These are phyloP conservation scores for Backusella mclennaniae DNA, from an alignment of 192 early-diverging fungal genomes.

Conservation along the genomic window DNA sequence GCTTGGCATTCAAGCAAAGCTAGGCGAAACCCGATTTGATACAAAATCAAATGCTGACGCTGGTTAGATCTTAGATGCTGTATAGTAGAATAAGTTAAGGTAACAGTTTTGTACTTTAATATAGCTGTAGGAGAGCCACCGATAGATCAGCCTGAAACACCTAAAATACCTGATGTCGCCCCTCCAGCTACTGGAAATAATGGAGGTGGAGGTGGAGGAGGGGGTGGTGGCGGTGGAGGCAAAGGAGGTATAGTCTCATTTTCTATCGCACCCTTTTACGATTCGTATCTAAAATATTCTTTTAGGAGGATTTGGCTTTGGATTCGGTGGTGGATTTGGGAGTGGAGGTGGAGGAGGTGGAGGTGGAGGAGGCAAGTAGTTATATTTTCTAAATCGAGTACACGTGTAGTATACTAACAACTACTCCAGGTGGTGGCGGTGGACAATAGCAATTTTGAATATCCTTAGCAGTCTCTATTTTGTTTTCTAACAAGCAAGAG, in stretches of 20 bases:
- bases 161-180: background rate
- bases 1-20: background rate
- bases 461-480: background rate
- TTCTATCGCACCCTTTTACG: background rate
- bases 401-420: background rate
- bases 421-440: background rate
- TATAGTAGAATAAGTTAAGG: background rate
- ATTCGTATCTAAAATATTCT: background rate
- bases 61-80: background rate
- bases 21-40: background rate
- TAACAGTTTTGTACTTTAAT: background rate
- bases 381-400: background rate
- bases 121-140: background rate
- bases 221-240: background rate
- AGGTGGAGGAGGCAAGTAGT: background rate
- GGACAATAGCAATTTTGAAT: background rate
- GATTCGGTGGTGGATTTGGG: background rate
- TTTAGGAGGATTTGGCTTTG: background rate
- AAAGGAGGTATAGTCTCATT: background rate
- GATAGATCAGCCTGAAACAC: background rate
- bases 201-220: background rate
- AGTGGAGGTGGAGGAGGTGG: background rate
- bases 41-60: background rate
- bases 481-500: background rate
- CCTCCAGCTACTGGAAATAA: background rate